Percentiles rank a stretch among this genome's conserved stretches.
Conservation (phyloP, 2,329 filamentous ascomycete species). For the Zalaria sp. region DNA sequence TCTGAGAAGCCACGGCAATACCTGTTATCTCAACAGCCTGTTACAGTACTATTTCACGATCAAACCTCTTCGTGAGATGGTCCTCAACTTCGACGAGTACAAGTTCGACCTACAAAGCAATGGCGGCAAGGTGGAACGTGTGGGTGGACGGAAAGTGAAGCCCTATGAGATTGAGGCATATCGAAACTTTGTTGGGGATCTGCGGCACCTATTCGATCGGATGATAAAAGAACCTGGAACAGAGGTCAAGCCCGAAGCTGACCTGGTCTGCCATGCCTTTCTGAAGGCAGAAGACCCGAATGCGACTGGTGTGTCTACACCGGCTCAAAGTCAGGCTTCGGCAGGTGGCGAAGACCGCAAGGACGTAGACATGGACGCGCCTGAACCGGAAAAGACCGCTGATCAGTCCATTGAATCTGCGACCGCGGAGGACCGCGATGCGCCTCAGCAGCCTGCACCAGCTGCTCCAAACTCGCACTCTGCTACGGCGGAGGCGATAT, state of each 20-base stretch:
- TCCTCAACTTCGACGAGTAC: conserved; percentile 60
- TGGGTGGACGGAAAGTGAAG: conserved; percentile 56
- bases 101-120: conserved; percentile 54
- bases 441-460: too few species aligned
- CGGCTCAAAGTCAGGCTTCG: too few species aligned
- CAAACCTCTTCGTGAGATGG: conserved; percentile 63
- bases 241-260: conserved; percentile 18
- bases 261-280: conserved; percentile 21
- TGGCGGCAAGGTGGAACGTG: conserved; percentile 50
- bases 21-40: conserved; percentile 93
- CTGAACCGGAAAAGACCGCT: not conserved
- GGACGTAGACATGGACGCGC: conserved; percentile 2
- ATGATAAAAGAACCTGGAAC: conserved; percentile 18
- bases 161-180: conserved; percentile 18
- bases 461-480: too few species aligned
- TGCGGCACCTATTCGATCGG: conserved; percentile 19
- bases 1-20: conserved; percentile 88
- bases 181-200: conserved; percentile 19
- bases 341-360: too few species aligned
- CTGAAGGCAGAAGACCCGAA: conserved; percentile 7
- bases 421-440: too few species aligned
- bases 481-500: too few species aligned
- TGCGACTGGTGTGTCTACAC: too few species aligned
- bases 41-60: conserved; percentile 92
- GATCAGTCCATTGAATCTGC: not conserved